A percentile compares a stretch with the other conserved stretches of the same genome.
phyloP scores from a whole-genome alignment of 768 basidiomycete species.

The Fomitopsis serialis region DNA sequence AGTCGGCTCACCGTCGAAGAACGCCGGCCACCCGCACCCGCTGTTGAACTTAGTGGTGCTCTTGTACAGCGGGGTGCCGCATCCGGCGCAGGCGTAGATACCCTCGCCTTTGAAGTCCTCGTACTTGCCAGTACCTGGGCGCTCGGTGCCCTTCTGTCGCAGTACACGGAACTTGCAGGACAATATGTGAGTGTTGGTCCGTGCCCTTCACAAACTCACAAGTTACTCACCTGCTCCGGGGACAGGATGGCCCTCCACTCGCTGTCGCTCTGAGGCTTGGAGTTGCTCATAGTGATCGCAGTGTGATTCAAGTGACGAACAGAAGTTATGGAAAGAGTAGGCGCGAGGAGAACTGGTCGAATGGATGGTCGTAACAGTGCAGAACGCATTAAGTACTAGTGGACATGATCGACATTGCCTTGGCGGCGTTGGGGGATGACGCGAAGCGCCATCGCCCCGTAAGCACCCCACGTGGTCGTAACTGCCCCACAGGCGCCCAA shows the following conservation, averaged over 20 bases:
- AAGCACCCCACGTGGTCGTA: too few species aligned
- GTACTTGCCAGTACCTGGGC: conserved; percentile 72
- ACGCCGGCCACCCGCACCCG: conserved; percentile 97
- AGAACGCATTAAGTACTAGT: background rate
- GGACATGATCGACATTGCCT: background rate
- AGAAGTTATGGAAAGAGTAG: too few species aligned
- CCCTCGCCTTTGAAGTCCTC: conserved; percentile 64
- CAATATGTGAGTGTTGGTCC: background rate
- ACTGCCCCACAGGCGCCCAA: too few species aligned
- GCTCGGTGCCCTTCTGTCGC: conserved; percentile 85
- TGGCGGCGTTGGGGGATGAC: too few species aligned
- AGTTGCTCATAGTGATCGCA: conserved; percentile 16
- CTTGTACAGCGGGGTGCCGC: conserved; percentile 80
- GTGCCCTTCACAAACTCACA: background rate
- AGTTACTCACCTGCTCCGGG: conserved; percentile 68
- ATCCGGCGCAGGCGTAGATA: conserved; percentile 75
- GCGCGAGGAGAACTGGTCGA: background rate
- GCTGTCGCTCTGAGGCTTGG: conserved; percentile 49
- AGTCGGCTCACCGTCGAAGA: conserved; percentile 72
- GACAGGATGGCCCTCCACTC: conserved; percentile 85
- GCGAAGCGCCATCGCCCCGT: too few species aligned
- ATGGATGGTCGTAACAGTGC: background rate
- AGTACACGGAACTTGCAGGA: conserved; percentile 70
- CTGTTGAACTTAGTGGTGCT: conserved; percentile 88
- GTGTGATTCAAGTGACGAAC: background rate